Base-by-base conservation (phyloP, 495 filamentous ascomycete genomes). In the Penicillium lagena region DNA sequence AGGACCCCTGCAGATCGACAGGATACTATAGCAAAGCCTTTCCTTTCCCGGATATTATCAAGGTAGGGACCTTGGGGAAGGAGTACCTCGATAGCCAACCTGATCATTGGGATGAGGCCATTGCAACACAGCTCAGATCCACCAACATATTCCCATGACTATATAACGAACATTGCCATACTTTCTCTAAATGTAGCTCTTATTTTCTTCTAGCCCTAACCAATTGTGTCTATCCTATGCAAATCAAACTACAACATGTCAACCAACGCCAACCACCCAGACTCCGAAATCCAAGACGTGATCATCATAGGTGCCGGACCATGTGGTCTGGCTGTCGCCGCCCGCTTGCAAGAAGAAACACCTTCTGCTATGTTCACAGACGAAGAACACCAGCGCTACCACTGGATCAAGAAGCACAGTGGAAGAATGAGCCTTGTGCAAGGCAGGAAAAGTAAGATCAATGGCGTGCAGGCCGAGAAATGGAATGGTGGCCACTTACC, bases 361-460 rank as follows among this genome's bases (percentile, higher is more conserved):
- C 79, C 80, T 7, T 81, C 77, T 0, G 77, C 79, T 10, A 71
- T 82, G 32, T 83, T 83, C 63, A 82, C 80, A 3, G 81, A 83
- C 56, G 76, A 79, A 44, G 80, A 83, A 49, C 80, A 85, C 50
- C 71, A 76, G 40, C 71, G 79, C 9, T 83, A 80, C 54, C 77
- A 81, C 54, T 83, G 79, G 79, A 79, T 83, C 42, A 71, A 68
- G 40, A 76, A 72, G 45, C 72, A 82, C 48, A 63, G 63, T 12
- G 66, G 68, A 0, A 54, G 60, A 15, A 76, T 75, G 66, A 66
- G 59, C 43, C 63, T 73, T 0, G 60, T 71, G 7, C 62, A 63
- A 30, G 57, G 61, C 10, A 54, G 57, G 1, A 44, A 50, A 17
- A 49, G 49, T 27, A 62, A 61, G 50, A 45, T 51, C 6, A 60